Evolutionary conservation across 164 flowering plant genomes (phyloP).

Genomic region (Platanus orientalis): DNA sequence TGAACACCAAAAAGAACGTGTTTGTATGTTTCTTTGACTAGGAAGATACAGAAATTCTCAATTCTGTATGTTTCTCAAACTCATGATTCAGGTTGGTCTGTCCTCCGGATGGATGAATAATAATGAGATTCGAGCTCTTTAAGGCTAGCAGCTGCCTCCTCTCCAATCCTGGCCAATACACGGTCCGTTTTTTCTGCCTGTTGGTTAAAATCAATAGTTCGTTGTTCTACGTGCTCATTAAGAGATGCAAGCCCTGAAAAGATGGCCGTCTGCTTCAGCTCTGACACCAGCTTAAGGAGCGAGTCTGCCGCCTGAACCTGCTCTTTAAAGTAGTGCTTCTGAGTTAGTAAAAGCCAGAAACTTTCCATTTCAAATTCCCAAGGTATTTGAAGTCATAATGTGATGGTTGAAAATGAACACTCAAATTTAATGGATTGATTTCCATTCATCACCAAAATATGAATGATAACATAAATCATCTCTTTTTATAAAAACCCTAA

Average conservation of each 20-base stretch:
- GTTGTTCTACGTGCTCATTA: slow-evolving; percentile 86
- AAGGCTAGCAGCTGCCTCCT: slow-evolving; percentile 85
- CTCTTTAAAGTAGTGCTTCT: background rate
- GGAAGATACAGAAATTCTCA: too few species aligned
- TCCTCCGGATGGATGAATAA: slow-evolving; percentile 57
- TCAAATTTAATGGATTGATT: too few species aligned
- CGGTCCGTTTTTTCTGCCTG: slow-evolving; percentile 64
- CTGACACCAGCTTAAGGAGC: slow-evolving; percentile 86
- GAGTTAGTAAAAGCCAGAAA: background rate
- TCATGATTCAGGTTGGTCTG: slow-evolving; percentile 15
- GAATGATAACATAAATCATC: too few species aligned
- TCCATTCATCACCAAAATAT: too few species aligned
- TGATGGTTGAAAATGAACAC: too few species aligned
- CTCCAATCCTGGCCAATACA: slow-evolving; percentile 64
- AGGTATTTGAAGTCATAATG: too few species aligned
- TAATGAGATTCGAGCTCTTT: slow-evolving; percentile 87
- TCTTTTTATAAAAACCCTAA: too few species aligned
- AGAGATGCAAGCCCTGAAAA: slow-evolving; percentile 93
- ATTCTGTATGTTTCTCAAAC: background rate
- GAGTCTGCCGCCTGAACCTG: slow-evolving; percentile 98
- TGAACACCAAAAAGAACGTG: too few species aligned
- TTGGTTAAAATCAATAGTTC: slow-evolving; percentile 54
- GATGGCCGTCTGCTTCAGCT: slow-evolving; percentile 92
- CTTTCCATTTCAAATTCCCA: too few species aligned
- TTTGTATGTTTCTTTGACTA: too few species aligned